Evolutionary conservation across 129 eudicot species (phyloP).

Genomic region (Rutidosis leptorrhynchoides): DNA sequence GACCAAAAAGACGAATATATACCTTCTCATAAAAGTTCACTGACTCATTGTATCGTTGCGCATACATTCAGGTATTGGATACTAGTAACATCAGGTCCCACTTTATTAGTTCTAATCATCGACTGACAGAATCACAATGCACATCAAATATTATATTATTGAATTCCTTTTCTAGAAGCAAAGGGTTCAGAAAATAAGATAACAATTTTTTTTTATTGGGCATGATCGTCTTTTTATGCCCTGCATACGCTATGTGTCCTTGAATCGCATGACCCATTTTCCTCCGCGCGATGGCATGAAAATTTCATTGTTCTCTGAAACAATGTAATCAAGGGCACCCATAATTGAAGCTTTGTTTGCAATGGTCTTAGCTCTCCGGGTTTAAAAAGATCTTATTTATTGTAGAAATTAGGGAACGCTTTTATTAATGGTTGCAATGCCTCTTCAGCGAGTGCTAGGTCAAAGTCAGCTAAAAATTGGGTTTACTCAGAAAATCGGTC

Average conservation of each 20-base stretch:
- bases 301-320: slow-evolving; percentile 31
- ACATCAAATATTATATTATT: slow-evolving; percentile 57
- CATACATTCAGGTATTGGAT: slow-evolving; percentile 97
- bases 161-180: slow-evolving; percentile 62
- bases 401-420: slow-evolving; percentile 73
- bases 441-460: no score
- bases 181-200: slow-evolving; percentile 59
- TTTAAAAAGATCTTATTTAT: slow-evolving; percentile 82
- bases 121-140: slow-evolving; percentile 93
- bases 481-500: no score
- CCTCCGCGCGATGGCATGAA: slow-evolving; percentile 99
- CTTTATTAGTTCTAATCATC: slow-evolving; percentile 62
- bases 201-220: slow-evolving; percentile 94
- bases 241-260: slow-evolving; percentile 91
- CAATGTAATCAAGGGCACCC: slow-evolving; percentile 91
- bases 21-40: background rate
- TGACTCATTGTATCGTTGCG: slow-evolving; percentile 40
- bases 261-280: slow-evolving; percentile 84
- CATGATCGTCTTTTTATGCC: slow-evolving; percentile 85
- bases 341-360: slow-evolving; percentile 63
- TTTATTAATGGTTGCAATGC: slow-evolving; percentile 60
- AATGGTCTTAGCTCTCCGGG: slow-evolving; percentile 78
- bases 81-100: slow-evolving; percentile 85
- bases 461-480: no score
- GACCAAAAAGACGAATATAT: background rate